A percentile compares a stretch with the other conserved stretches of the same genome.
Conservation (phyloP, 2,329 filamentous ascomycete genomes). For the Trichophaea hybrida region DNA sequence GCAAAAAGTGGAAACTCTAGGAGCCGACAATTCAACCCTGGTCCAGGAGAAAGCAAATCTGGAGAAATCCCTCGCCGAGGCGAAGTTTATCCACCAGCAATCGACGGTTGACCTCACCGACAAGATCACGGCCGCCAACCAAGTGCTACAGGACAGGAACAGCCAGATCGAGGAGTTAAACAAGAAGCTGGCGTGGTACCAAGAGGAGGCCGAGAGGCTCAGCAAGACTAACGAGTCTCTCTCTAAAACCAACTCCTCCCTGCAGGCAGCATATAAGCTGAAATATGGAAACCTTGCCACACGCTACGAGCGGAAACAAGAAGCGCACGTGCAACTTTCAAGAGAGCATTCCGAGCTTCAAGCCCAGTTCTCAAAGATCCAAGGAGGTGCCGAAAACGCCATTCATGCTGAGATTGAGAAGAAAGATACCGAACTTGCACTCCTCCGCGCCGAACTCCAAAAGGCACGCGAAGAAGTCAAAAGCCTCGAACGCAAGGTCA, state of each 20-base stretch:
- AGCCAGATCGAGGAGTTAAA: slow-evolving; percentile 72
- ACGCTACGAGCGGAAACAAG: slow-evolving; percentile 43
- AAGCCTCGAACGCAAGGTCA: slow-evolving; percentile 44
- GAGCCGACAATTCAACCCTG: slow-evolving; percentile 70
- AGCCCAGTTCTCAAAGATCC: slow-evolving; percentile 39
- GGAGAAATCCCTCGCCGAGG: slow-evolving; percentile 48
- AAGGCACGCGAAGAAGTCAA: slow-evolving; percentile 51
- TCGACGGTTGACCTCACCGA: slow-evolving; percentile 37
- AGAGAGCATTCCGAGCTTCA: slow-evolving; percentile 57
- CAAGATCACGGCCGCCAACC: slow-evolving; percentile 45
- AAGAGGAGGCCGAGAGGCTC: slow-evolving; percentile 66
- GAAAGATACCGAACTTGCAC: slow-evolving; percentile 71
- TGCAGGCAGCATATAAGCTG: slow-evolving; percentile 60
- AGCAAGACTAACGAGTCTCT: slow-evolving; percentile 72
- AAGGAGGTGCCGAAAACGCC: slow-evolving; percentile 47
- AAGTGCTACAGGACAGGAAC: slow-evolving; percentile 65
- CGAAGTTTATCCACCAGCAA: slow-evolving; percentile 41
- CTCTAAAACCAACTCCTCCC: slow-evolving; percentile 58
- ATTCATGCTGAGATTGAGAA: slow-evolving; percentile 53
- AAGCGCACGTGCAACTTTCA: slow-evolving; percentile 44
- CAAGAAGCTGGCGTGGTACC: slow-evolving; percentile 62
- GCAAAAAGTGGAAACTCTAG: slow-evolving; percentile 65
- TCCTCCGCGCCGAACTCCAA: slow-evolving; percentile 63
- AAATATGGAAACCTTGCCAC: slow-evolving; percentile 53
- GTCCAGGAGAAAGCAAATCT: slow-evolving; percentile 55